Conservation (phyloP, 768 basidiomycete species). For the Hericium alpestre region DNA sequence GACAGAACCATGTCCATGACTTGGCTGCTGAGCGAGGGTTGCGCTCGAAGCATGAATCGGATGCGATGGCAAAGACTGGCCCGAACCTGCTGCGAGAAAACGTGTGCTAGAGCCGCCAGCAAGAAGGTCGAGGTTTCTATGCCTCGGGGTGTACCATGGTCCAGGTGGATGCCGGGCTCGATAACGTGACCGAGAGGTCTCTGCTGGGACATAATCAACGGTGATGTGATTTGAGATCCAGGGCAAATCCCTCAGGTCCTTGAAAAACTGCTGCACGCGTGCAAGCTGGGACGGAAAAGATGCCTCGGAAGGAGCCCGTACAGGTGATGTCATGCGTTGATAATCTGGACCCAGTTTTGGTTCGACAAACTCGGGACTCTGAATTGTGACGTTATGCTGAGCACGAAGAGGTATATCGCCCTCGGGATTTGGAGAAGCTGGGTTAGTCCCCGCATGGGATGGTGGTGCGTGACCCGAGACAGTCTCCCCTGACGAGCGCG, state of each 20-base stretch:
- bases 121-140: slow-evolving; percentile 7
- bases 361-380: slow-evolving; percentile 9
- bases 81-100: background rate
- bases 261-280: slow-evolving; percentile 11
- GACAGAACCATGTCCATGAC: background rate
- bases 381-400: slow-evolving; percentile 5
- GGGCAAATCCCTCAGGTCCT: slow-evolving; percentile 10
- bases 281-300: slow-evolving; percentile 7
- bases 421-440: background rate
- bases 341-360: slow-evolving; percentile 7
- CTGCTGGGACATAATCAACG: slow-evolving; percentile 9
- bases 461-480: background rate
- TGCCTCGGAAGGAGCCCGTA: slow-evolving; percentile 2
- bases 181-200: slow-evolving; percentile 5
- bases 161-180: background rate
- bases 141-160: slow-evolving; percentile 11
- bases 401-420: background rate
- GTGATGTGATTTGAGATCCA: slow-evolving; percentile 11
- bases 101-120: slow-evolving; percentile 3
- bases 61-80: background rate
- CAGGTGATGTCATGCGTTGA: slow-evolving; percentile 5
- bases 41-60: slow-evolving; percentile 1
- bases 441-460: background rate
- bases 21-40: background rate
- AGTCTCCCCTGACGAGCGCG: background rate